These are phyloP conservation scores for Dipteronia sinensis DNA, from an alignment of 345 rosid species.

Conservation along the genomic window DNA sequence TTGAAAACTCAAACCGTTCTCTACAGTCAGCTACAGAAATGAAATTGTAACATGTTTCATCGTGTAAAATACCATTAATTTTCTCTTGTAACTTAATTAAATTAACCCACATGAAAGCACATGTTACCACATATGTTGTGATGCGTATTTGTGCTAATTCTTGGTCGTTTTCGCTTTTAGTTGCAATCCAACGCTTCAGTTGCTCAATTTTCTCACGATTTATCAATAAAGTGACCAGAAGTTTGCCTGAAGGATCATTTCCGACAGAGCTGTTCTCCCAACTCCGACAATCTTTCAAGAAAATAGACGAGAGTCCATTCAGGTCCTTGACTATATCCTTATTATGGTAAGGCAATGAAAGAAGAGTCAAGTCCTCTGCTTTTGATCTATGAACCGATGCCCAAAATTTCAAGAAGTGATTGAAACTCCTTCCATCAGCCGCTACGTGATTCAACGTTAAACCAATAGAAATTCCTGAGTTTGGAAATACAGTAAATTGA, in stretches of 20 bases:
- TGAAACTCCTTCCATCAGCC: conserved; percentile 36
- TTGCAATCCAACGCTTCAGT: conserved; percentile 26
- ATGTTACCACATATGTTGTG: conserved; percentile 37
- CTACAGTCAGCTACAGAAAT: conserved; percentile 29
- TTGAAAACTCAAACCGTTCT: conserved; percentile 22
- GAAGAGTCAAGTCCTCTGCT: background rate
- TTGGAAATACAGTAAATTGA: conserved; percentile 40
- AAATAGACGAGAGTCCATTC: conserved; percentile 24
- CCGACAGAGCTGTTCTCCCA: background rate
- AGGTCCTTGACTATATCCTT: conserved; percentile 39
- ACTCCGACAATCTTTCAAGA: conserved; percentile 26
- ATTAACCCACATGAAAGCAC: conserved; percentile 42
- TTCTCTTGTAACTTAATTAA: conserved; percentile 26
- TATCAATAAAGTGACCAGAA: conserved; percentile 37
- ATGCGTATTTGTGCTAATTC: background rate
- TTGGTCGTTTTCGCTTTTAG: background rate
- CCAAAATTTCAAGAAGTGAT: conserved; percentile 42
- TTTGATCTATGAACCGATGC: conserved; percentile 28
- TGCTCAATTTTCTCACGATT: conserved; percentile 23
- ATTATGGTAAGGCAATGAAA: conserved; percentile 19
- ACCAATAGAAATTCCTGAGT: conserved; percentile 42
- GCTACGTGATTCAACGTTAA: conserved; percentile 22
- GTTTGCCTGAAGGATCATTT: conserved; percentile 5
- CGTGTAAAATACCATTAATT: background rate
- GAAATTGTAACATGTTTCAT: conserved; percentile 18